Evolutionary conservation across 73 alveolate species (phyloP).

Genomic region (Symbiodinium natans): DNA sequence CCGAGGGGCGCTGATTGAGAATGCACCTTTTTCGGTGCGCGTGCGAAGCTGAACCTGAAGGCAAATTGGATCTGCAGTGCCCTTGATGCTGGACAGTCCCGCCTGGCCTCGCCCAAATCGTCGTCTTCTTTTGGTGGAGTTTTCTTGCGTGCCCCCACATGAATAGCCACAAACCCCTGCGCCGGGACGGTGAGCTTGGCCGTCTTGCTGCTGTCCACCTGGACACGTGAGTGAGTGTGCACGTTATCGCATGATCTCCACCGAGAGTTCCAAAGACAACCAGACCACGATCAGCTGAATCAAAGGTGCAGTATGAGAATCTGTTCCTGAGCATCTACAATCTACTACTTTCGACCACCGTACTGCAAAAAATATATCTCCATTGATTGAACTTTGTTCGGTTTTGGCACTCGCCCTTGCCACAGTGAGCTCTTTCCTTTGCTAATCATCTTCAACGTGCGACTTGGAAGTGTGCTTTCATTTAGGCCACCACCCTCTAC

Average conservation of each 20-base stretch:
- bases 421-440: too few relatives aligned
- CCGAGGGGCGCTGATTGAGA: background rate
- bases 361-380: background rate
- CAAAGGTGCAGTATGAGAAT: too few relatives aligned
- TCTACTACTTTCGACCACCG: background rate
- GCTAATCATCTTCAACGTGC: too few relatives aligned
- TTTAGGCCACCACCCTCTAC: too few relatives aligned
- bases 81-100: too few relatives aligned
- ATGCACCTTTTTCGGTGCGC: background rate
- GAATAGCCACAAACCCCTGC: conserved; percentile 89
- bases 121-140: background rate
- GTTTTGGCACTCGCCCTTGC: too few relatives aligned
- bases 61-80: too few relatives aligned
- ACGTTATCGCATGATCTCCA: too few relatives aligned
- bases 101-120: background rate
- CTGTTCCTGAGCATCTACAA: background rate
- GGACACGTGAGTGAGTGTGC: background rate
- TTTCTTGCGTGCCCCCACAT: conserved; percentile 40
- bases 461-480: too few relatives aligned
- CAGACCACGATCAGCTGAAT: too few relatives aligned
- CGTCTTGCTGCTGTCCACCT: conserved; percentile 32
- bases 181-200: conserved; percentile 40
- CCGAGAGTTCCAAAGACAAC: too few relatives aligned
- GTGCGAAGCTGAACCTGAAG: background rate
- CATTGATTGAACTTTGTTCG: background rate